A percentile compares a stretch with the other conserved stretches of the same genome.
phyloP scores from a whole-genome alignment of 805 yeast genomes.

The Cyberlindnera maritima region DNA sequence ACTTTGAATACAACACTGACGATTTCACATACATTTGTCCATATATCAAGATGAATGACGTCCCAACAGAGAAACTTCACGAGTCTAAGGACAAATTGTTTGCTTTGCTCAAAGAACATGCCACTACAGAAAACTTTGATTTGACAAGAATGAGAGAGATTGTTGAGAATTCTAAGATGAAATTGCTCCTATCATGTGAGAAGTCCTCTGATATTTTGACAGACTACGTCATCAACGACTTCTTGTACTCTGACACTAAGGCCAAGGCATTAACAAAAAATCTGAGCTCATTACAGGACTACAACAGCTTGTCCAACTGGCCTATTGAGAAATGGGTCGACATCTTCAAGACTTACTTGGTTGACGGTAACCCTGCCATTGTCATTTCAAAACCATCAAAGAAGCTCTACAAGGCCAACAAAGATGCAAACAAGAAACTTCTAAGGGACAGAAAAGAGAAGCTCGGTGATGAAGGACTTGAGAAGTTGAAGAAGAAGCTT shows the following conservation, averaged over 20 bases:
- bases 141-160: constrained; percentile 63
- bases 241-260: constrained; percentile 69
- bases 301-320: constrained; percentile 55
- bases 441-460: constrained; percentile 46
- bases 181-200: constrained; percentile 59
- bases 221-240: constrained; percentile 70
- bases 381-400: constrained; percentile 73
- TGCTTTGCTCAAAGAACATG: constrained; percentile 51
- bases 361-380: constrained; percentile 61
- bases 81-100: constrained; percentile 53
- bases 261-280: constrained; percentile 58
- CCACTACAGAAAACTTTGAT: constrained; percentile 52
- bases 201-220: constrained; percentile 60
- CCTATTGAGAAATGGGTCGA: constrained; percentile 62
- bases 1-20: constrained; percentile 66
- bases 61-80: constrained; percentile 63
- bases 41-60: constrained; percentile 58
- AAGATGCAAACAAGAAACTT: constrained; percentile 48
- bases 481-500: constrained; percentile 47
- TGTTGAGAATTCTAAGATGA: constrained; percentile 60
- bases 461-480: constrained; percentile 61
- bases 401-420: constrained; percentile 49
- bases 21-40: constrained; percentile 66
- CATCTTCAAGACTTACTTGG: constrained; percentile 49
- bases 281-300: constrained; percentile 56